A percentile compares a stretch with the other conserved stretches of the same genome.
phyloP scores from a whole-genome alignment of 139 green algal species.

The Coelastrella sp. region DNA sequence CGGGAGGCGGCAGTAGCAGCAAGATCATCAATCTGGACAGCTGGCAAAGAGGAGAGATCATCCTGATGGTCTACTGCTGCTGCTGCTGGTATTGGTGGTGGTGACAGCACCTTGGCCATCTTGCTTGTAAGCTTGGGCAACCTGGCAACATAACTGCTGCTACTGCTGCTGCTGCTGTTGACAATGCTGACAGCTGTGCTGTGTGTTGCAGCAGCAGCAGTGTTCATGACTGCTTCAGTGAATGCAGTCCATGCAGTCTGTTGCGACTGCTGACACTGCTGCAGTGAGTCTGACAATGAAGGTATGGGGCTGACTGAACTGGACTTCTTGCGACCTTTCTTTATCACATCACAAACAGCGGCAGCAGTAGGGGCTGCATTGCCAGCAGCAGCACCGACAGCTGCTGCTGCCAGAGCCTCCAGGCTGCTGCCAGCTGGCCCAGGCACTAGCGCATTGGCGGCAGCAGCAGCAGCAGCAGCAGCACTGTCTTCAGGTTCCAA shows the following conservation, averaged over 20 bases:
- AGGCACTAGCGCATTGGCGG: no score
- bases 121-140: conserved; percentile 57
- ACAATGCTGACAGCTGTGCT: conserved; percentile 2
- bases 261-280: background rate
- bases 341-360: no score
- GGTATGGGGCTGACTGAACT: background rate
- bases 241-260: conserved; percentile 4
- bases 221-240: background rate
- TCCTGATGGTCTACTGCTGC: background rate
- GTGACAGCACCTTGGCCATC: conserved; percentile 42
- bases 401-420: background rate
- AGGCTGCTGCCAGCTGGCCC: background rate
- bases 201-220: background rate
- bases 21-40: conserved; percentile 66
- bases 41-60: background rate
- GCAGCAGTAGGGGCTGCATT: background rate
- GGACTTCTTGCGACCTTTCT: no score
- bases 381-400: background rate
- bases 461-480: conserved; percentile 40
- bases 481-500: background rate
- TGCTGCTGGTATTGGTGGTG: conserved; percentile 5
- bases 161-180: conserved; percentile 8
- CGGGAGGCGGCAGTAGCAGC: conserved; percentile 61
- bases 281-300: background rate
- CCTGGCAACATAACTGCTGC: conserved; percentile 24